Evolutionary conservation across 805 yeast genomes (phyloP).

Genomic region (Blastobotrys parvus): DNA sequence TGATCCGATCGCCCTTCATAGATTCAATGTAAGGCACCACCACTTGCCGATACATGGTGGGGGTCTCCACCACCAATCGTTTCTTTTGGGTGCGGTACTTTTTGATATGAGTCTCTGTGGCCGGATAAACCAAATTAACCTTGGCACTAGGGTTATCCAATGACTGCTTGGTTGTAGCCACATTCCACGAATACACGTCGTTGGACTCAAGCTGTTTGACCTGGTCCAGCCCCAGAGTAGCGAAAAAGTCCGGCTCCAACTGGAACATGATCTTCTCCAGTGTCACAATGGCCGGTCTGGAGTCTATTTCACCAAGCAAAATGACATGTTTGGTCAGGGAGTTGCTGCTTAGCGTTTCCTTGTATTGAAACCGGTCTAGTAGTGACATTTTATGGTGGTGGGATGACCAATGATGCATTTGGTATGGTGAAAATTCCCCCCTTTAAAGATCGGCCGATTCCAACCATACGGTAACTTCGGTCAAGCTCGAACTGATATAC

Average conservation of each 20-base stretch:
- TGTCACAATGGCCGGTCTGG: constrained; percentile 55
- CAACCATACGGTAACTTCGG: too few species aligned
- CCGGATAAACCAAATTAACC: constrained; percentile 77
- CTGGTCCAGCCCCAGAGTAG: constrained; percentile 14
- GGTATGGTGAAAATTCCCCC: too few species aligned
- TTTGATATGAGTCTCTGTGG: constrained; percentile 72
- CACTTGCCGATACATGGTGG: constrained; percentile 51
- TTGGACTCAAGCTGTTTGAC: constrained; percentile 47
- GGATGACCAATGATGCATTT: too few species aligned
- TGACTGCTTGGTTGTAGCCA: constrained; percentile 41
- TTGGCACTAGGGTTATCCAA: constrained; percentile 51
- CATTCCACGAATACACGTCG: constrained; percentile 82
- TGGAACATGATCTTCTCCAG: constrained; percentile 43
- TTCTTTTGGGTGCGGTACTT: constrained; percentile 58
- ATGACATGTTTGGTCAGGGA: constrained; percentile 61
- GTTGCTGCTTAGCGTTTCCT: constrained; percentile 27
- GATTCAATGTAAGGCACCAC: constrained; percentile 72
- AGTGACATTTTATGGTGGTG: not conserved
- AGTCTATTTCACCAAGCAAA: constrained; percentile 58
- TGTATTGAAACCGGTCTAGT: constrained; percentile 1
- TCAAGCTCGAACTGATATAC: too few species aligned
- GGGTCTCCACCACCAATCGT: constrained; percentile 71
- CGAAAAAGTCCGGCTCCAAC: constrained; percentile 25
- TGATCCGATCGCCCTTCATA: constrained; percentile 67
- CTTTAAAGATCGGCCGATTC: too few species aligned